Percentiles rank a stretch among this genome's conserved stretches.
These are phyloP conservation scores for Syncephalastrum monosporum DNA, from an alignment of 371 early-diverging fungal genomes.

Conservation along the genomic window DNA sequence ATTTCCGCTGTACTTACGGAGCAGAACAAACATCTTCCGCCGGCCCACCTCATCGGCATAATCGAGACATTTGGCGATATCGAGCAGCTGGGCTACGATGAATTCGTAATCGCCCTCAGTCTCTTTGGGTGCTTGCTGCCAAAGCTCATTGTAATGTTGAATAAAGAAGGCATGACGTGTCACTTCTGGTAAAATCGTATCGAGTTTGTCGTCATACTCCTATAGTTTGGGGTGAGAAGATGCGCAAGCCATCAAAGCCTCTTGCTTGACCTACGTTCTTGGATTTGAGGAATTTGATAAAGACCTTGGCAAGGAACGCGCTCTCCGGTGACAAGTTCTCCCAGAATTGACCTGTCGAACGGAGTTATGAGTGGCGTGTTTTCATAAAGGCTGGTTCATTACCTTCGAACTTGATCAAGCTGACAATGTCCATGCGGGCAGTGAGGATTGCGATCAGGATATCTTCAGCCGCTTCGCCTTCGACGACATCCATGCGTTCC, in stretches of 20 bases:
- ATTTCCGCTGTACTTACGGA: slow-evolving; percentile 50
- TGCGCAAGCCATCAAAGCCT: slow-evolving; percentile 24
- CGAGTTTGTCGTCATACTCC: slow-evolving; percentile 50
- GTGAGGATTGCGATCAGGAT: slow-evolving; percentile 67
- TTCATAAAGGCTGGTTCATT: slow-evolving; percentile 4
- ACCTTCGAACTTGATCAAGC: slow-evolving; percentile 59
- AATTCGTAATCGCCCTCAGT: slow-evolving; percentile 68
- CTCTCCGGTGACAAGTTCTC: slow-evolving; percentile 75
- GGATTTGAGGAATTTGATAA: slow-evolving; percentile 52
- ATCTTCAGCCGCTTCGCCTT: slow-evolving; percentile 66
- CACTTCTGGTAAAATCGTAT: slow-evolving; percentile 73
- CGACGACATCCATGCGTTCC: slow-evolving; percentile 79
- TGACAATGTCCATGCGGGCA: slow-evolving; percentile 65
- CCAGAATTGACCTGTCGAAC: slow-evolving; percentile 67
- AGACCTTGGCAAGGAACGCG: slow-evolving; percentile 71
- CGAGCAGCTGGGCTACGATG: slow-evolving; percentile 73
- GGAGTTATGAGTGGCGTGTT: background rate
- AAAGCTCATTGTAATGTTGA: slow-evolving; percentile 60
- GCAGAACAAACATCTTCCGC: slow-evolving; percentile 71
- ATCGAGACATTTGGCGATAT: slow-evolving; percentile 74
- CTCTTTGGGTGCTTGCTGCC: slow-evolving; percentile 62
- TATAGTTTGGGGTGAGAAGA: too few species aligned
- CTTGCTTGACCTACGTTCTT: slow-evolving; percentile 36
- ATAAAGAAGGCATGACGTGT: slow-evolving; percentile 70
- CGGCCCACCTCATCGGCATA: slow-evolving; percentile 89